These are phyloP conservation scores for Lavandula angustifolia DNA, from an alignment of 257 asterid species.

Conservation along the genomic window DNA sequence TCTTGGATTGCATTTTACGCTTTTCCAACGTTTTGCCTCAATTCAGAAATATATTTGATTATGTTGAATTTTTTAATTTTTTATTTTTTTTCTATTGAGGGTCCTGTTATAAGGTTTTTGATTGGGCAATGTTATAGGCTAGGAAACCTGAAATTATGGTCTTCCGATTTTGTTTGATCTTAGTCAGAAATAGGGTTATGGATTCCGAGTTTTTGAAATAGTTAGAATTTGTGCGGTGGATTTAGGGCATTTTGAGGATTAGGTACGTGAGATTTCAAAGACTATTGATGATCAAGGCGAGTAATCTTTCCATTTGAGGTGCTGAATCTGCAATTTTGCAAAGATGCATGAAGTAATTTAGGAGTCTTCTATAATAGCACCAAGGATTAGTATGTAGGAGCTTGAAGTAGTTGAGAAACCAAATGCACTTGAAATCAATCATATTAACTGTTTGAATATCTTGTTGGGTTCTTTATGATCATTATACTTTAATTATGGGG, in stretches of 20 bases:
- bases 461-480: conserved; percentile 4
- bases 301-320: not conserved
- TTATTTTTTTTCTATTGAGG: too few species aligned
- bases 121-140: conserved; percentile 14
- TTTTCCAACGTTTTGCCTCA: not conserved
- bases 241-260: conserved; percentile 22
- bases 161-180: not conserved
- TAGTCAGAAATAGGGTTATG: not conserved
- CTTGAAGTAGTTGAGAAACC: conserved; percentile 18
- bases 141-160: conserved; percentile 15
- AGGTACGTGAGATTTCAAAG: conserved; percentile 16
- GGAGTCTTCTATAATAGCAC: not conserved
- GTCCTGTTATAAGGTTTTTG: conserved; percentile 4
- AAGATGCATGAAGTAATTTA: conserved; percentile 12
- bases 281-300: conserved; percentile 1
- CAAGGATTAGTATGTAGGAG: not conserved
- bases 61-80: not conserved
- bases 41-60: conserved; percentile 11
- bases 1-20: conserved; percentile 2
- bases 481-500: not conserved
- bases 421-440: not conserved
- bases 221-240: not conserved
- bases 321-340: not conserved
- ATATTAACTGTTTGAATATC: not conserved
- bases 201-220: conserved; percentile 11